A percentile compares a stretch with the other conserved stretches of the same genome.
Conservation (phyloP, 2,329 filamentous ascomycete genomes). For the Exophiala dermatitidis region DNA sequence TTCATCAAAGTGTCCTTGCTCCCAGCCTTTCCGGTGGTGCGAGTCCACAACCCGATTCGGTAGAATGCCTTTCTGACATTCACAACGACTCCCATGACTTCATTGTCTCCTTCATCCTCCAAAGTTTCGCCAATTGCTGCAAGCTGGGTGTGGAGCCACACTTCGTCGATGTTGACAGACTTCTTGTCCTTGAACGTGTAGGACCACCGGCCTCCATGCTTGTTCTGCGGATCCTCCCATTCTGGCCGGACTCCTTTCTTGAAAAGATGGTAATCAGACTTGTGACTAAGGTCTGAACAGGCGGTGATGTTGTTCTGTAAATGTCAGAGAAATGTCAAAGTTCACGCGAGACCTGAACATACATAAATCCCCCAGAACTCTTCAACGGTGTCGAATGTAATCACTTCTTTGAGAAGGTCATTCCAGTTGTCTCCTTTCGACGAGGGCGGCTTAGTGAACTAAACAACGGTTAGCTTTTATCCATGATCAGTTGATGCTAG, state of each 20-base stretch:
- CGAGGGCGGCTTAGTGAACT: slow-evolving; percentile 28
- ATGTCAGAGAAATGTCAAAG: slow-evolving; percentile 5
- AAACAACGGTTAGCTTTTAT: neutral
- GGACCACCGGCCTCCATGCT: slow-evolving; percentile 98
- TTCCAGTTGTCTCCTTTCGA: slow-evolving; percentile 93
- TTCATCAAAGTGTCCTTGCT: slow-evolving; percentile 74
- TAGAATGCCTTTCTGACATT: slow-evolving; percentile 98
- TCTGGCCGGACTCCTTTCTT: slow-evolving; percentile 94
- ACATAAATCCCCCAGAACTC: slow-evolving; percentile 99
- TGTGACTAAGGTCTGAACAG: slow-evolving; percentile 88
- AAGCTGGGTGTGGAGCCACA: slow-evolving; percentile 97
- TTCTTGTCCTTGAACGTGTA: slow-evolving; percentile 98
- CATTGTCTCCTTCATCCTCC: slow-evolving; percentile 84
- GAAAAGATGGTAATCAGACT: slow-evolving; percentile 99
- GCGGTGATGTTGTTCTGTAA: slow-evolving; percentile 93
- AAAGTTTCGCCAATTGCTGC: slow-evolving; percentile 95
- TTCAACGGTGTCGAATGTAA: slow-evolving; percentile 96
- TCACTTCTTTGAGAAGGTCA: slow-evolving; percentile 94
- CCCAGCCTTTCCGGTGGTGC: slow-evolving; percentile 85
- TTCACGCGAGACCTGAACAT: slow-evolving; percentile 39
- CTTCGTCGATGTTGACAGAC: slow-evolving; percentile 80
- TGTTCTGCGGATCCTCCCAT: slow-evolving; percentile 98
- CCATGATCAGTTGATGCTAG: neutral
- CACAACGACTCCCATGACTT: slow-evolving; percentile 96
- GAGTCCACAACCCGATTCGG: slow-evolving; percentile 95